These are phyloP conservation scores for Babesia divergens DNA, from an alignment of 169 alveolate genomes.

Conservation along the genomic window DNA sequence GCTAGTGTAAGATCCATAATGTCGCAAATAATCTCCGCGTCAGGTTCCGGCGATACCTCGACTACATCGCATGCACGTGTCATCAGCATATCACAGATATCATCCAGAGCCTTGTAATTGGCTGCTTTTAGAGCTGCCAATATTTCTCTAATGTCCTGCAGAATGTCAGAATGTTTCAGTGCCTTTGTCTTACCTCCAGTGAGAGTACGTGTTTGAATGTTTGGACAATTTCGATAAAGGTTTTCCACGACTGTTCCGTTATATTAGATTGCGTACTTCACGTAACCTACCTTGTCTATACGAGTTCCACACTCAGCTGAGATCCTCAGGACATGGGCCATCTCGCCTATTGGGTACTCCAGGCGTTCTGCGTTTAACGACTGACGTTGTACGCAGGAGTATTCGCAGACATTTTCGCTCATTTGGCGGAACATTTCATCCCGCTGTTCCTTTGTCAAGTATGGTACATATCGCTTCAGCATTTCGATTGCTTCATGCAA, in stretches of 20 bases:
- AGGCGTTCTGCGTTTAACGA: slow-evolving; percentile 14
- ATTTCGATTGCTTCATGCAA: background rate
- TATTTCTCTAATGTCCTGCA: background rate
- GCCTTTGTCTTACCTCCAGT: slow-evolving; percentile 3
- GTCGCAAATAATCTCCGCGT: background rate
- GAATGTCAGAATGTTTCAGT: background rate
- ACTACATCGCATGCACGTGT: slow-evolving; percentile 37
- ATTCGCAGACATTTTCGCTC: slow-evolving; percentile 1
- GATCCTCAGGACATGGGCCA: background rate
- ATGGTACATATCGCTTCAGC: background rate
- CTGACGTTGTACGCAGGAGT: slow-evolving; percentile 4
- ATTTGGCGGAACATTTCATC: background rate
- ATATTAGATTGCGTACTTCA: background rate
- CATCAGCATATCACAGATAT: slow-evolving; percentile 22
- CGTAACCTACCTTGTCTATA: background rate
- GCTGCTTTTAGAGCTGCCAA: slow-evolving; percentile 2
- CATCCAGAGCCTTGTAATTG: background rate
- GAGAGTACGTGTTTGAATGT: slow-evolving; percentile 41
- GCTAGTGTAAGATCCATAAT: slow-evolving; percentile 35
- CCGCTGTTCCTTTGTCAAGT: background rate
- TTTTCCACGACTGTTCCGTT: slow-evolving; percentile 15
- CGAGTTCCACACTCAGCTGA: slow-evolving; percentile 2
- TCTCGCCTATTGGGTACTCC: slow-evolving; percentile 1
- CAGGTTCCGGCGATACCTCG: slow-evolving; percentile 30
- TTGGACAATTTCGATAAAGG: slow-evolving; percentile 12